Conservation (phyloP, 331 rosid species). For the Acacia pycnantha region DNA sequence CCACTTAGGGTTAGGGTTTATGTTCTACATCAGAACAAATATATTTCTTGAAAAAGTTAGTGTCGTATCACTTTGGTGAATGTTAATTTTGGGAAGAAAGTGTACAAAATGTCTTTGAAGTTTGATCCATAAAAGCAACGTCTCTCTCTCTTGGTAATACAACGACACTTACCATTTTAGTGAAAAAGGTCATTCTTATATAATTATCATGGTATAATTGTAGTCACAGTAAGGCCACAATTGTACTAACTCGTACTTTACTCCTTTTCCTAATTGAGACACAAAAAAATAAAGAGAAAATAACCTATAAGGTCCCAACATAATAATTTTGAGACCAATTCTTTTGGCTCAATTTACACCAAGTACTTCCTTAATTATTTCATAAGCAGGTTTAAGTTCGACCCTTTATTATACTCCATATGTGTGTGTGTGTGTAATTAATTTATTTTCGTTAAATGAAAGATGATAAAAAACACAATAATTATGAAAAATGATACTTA, state of each 20-base stretch:
- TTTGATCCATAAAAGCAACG: background rate
- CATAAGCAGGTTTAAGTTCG: too few species aligned
- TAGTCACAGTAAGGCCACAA: background rate
- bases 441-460: too few species aligned
- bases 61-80: background rate
- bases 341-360: too few species aligned
- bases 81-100: background rate
- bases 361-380: too few species aligned
- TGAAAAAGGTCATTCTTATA: background rate
- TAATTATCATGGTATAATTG: background rate
- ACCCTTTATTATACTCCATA: too few species aligned
- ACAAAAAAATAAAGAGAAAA: background rate
- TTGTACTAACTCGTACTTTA: background rate
- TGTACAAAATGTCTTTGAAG: background rate
- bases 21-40: too few species aligned
- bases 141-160: background rate
- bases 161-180: background rate
- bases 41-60: background rate
- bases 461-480: too few species aligned
- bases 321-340: too few species aligned
- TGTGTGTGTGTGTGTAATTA: too few species aligned
- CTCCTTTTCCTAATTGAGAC: background rate
- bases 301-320: background rate
- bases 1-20: too few species aligned
- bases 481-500: too few species aligned